Evolutionary conservation across 495 filamentous ascomycete genomes (phyloP), one percentile per base, ranked within the genome.

Genomic region (Daldinia grandis): DNA sequence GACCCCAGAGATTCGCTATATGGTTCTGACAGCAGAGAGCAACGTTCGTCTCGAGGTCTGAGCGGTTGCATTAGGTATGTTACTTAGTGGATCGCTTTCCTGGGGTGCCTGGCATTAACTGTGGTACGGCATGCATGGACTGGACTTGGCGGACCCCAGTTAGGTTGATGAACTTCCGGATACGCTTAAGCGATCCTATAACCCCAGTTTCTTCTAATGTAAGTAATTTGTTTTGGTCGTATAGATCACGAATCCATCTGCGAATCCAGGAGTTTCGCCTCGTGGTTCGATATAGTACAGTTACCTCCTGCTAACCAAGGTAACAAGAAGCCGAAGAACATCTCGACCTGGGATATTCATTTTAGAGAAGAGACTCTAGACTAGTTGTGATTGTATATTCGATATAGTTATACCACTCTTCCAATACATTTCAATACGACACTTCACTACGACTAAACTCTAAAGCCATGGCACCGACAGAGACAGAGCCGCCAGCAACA

Each of bases 401-500:
- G 24, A 47, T 19, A n/a, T n/a, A n/a, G n/a, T 31, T 51, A 14
- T 38, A 31, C 21, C n/a, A 21, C n/a, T 54, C n/a, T 1, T 12
- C 31, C 14, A 25, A 61, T 10, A 37, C 49, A 14, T 50, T 35
- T 38, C 25, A 54, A 17, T 15, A 56, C 19, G 21, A 17, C 8
- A 35, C n/a, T 19, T 19, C 17, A 38, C 37, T 53, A 56, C 40
- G 12, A 27, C 10, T 30, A 47, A 15, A 51, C 1, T 28, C 30
- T 10, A 33, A 33, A 58, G n/a, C 28, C 5, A 71, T 66, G 54
- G 47, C 66, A 40, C 73, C 69, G 49, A 73, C 69, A 49, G 70
- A 73, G 31, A 75, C 69, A 54, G 53, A 61, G 37, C 73, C 73
- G 12, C 73, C 73, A n/a, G 59, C 73, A 62, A 75, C 73, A 1